Evolutionary conservation across 257 asterid species (phyloP).

Genomic region (Coffea eugenioides): DNA sequence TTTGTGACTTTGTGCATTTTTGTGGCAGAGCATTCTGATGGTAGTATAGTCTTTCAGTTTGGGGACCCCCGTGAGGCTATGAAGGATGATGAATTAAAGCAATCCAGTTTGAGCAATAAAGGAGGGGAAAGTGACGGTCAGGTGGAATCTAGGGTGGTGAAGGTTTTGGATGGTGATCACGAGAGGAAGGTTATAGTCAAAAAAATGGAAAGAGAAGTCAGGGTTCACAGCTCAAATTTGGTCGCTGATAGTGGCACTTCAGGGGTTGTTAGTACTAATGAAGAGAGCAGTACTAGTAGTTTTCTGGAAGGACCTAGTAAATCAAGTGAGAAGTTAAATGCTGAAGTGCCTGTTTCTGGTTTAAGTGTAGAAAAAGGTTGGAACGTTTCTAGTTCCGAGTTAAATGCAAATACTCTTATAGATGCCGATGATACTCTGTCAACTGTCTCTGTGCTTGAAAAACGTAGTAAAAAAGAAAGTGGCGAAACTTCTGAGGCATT

Average conservation of each 20-base stretch:
- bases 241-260: slow-evolving; percentile 26
- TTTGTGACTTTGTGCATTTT: slow-evolving; percentile 22
- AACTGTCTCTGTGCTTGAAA: neutral
- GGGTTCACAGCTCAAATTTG: slow-evolving; percentile 22
- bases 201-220: slow-evolving; percentile 23
- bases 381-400: slow-evolving; percentile 15
- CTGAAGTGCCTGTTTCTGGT: slow-evolving; percentile 21
- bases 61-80: slow-evolving; percentile 58
- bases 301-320: slow-evolving; percentile 24
- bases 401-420: slow-evolving; percentile 18
- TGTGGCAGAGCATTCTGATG: slow-evolving; percentile 77
- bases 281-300: neutral
- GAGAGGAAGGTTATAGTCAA: slow-evolving; percentile 32
- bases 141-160: slow-evolving; percentile 29
- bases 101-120: slow-evolving; percentile 27
- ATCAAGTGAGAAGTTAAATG: slow-evolving; percentile 23
- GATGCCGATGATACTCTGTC: slow-evolving; percentile 11
- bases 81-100: slow-evolving; percentile 37
- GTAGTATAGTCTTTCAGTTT: slow-evolving; percentile 73
- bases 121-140: slow-evolving; percentile 28
- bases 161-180: slow-evolving; percentile 30
- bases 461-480: neutral
- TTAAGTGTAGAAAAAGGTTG: slow-evolving; percentile 19
- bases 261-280: slow-evolving; percentile 7
- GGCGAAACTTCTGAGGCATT: slow-evolving; percentile 3